Base-by-base conservation (phyloP, 2,329 filamentous ascomycete species). In the Delphinella strobiligena region DNA sequence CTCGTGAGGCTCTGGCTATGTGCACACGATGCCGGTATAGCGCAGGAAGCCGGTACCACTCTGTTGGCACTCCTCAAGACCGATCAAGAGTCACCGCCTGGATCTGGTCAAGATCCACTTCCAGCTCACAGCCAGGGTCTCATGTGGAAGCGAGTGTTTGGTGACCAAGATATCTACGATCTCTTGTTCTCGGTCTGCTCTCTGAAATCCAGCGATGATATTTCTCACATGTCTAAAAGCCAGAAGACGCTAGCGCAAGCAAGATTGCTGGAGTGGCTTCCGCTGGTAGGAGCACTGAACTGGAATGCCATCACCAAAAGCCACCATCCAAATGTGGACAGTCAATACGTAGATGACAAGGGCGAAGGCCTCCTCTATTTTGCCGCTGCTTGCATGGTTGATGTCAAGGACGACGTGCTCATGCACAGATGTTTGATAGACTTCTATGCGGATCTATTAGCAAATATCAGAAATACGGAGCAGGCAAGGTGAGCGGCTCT, bases 121-220 rank as follows among this genome's bases (percentile, higher is more conserved):
- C 34, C 31, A 14, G 45, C 49, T 12, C 46, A 49, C 34, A 67
- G 68, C 3, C 68, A 71, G 46, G 70, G 69, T 0, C 56, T 76
- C 1, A 62, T 80, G 50, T 79, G 75, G 75, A 69, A 74, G 50
- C 68, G 76, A 14, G 48, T 80, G 1, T 79, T 80, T 49, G 64
- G 66, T 2, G 76, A 80, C 46, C 67, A 63, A 42, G 67, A 77
- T 49, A 66, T 79, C 5, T 77, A 77, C 47, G 61, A 61, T 1
- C 58, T 68, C 5, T 60, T 79, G 22, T 80, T 75, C 55, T 65
- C 68, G 19, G 61, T 69, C 37, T 76, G 70, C 49, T 71, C 67
- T 45, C 55, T 69, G 31, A 56, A 57, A 7, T 47, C 53, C 33
- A 46, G 56, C 19, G 50, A 50, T 3, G 48, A 63, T 19, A n/a